Conservation (phyloP, 805 yeast genomes). For the Candida broadrunensis region DNA sequence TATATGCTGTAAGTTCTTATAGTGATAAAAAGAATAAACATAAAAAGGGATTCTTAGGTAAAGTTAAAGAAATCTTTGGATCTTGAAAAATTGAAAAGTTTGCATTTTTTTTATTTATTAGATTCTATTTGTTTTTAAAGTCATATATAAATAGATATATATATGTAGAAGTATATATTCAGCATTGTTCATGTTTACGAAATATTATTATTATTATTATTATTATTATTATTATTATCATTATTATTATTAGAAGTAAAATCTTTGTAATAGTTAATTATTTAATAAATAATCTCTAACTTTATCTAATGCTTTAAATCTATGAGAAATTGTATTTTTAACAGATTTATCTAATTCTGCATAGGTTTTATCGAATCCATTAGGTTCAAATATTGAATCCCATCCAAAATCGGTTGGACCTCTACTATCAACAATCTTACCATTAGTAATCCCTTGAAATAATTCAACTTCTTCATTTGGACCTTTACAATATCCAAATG, state of each 20-base stretch:
- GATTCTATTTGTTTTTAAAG: not conserved
- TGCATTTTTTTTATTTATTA: not conserved
- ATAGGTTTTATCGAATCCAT: slow-evolving; percentile 63
- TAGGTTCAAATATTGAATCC: slow-evolving; percentile 89
- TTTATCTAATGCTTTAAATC: slow-evolving; percentile 78
- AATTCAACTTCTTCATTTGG: slow-evolving; percentile 69
- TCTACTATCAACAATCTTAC: slow-evolving; percentile 70
- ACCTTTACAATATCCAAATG: slow-evolving; percentile 87
- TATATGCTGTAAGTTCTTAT: slow-evolving; percentile 34
- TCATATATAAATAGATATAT: too few species aligned
- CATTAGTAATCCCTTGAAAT: slow-evolving; percentile 83
- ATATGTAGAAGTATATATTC: too few species aligned
- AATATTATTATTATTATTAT: too few species aligned
- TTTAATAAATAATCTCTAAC: slow-evolving; percentile 52
- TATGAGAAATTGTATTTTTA: slow-evolving; percentile 83
- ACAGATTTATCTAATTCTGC: slow-evolving; percentile 81
- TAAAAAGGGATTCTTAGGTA: slow-evolving; percentile 40
- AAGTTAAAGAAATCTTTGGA: slow-evolving; percentile 43
- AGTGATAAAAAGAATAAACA: slow-evolving; percentile 24
- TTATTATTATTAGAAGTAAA: too few species aligned
- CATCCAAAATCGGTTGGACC: slow-evolving; percentile 90
- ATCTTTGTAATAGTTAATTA: slow-evolving; percentile 9
- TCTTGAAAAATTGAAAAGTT: too few species aligned
- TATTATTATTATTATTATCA: too few species aligned
- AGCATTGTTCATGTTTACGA: too few species aligned